Conservation (phyloP, 148 eudicot species). For the Rhododendron kiyosumense region DNA sequence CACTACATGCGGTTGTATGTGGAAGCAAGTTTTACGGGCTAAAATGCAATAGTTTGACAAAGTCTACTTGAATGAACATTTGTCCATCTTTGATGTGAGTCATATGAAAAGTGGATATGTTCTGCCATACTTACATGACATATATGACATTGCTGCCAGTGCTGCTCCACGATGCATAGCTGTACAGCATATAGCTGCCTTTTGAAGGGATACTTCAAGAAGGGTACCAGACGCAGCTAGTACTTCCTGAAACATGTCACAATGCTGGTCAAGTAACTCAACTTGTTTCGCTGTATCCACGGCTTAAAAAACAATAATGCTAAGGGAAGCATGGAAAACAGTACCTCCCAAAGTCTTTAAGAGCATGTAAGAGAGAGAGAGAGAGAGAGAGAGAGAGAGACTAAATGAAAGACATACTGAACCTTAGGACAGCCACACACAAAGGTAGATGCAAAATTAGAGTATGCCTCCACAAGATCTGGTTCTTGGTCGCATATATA, state of each 20-base stretch:
- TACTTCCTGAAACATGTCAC: constrained; percentile 52
- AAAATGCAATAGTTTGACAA: background rate
- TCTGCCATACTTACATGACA: constrained; percentile 58
- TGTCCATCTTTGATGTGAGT: background rate
- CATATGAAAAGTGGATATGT: background rate
- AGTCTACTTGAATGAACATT: background rate
- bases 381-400: constrained; percentile 1
- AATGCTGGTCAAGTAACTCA: background rate
- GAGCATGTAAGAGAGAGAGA: background rate
- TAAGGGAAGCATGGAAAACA: background rate
- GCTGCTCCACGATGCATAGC: constrained; percentile 99
- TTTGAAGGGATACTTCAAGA: constrained; percentile 82
- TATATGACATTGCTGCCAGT: constrained; percentile 92
- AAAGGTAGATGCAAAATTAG: constrained; percentile 68
- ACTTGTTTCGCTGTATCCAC: background rate
- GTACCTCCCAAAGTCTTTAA: background rate
- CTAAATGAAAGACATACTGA: constrained; percentile 11
- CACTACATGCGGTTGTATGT: background rate
- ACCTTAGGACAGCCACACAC: constrained; percentile 81
- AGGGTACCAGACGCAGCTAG: constrained; percentile 72
- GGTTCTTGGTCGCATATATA: constrained; percentile 99
- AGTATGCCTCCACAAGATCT: constrained; percentile 91
- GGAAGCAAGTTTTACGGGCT: background rate
- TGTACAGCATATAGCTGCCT: constrained; percentile 92
- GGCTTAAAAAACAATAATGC: background rate